Evolutionary conservation across 345 rosid species (phyloP).

Genomic region (Passiflora organensis): DNA sequence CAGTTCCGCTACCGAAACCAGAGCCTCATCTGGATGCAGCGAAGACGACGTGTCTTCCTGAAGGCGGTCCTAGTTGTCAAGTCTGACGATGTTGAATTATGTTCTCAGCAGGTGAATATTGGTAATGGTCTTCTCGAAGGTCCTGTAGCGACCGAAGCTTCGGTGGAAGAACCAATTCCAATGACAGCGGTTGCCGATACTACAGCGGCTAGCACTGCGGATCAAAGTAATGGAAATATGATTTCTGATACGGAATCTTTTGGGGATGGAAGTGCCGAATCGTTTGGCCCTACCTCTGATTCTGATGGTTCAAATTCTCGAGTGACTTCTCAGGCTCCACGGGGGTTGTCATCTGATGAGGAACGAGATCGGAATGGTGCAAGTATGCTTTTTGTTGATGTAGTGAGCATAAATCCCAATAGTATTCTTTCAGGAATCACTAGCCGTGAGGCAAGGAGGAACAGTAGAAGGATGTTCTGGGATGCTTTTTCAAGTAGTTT

Average conservation of each 20-base stretch:
- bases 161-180: neutral
- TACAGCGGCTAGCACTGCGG: neutral
- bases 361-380: conserved; percentile 10
- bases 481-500: conserved; percentile 18
- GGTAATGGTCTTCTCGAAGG: neutral
- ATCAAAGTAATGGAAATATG: neutral
- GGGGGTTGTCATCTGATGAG: conserved; percentile 3
- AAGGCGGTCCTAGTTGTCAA: neutral
- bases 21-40: conserved; percentile 5
- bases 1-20: conserved; percentile 5
- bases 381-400: conserved; percentile 18
- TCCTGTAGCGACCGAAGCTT: neutral
- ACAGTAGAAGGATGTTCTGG: conserved; percentile 19
- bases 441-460: conserved; percentile 16
- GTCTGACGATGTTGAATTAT: neutral
- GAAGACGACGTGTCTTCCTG: neutral
- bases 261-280: neutral
- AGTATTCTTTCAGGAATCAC: conserved; percentile 16
- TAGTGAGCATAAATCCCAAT: conserved; percentile 18
- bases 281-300: neutral
- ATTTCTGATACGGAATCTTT: neutral
- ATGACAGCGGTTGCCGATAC: conserved; percentile 1
- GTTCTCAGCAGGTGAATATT: neutral
- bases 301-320: conserved; percentile 4
- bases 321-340: conserved; percentile 4